phyloP scores from a whole-genome alignment of 1,284 basidiomycete species.

The Ustilago nuda region DNA sequence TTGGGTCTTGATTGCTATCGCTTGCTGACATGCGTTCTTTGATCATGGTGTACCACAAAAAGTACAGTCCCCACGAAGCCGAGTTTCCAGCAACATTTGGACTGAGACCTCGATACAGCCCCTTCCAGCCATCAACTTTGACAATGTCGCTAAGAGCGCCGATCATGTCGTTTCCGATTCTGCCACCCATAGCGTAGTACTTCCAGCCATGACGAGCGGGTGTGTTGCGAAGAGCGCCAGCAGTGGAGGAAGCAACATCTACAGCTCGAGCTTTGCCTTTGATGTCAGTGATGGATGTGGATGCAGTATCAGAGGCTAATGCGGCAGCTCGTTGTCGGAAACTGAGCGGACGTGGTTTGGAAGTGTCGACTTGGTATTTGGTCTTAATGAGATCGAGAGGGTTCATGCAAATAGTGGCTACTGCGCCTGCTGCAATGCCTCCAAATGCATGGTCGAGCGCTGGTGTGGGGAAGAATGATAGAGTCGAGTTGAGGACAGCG shows the following conservation, averaged over 20 bases:
- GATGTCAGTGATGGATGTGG: constrained; percentile 6
- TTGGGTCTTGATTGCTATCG: constrained; percentile 18
- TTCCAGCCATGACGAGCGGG: constrained; percentile 30
- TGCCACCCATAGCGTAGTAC: constrained; percentile 57
- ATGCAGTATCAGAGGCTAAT: background rate
- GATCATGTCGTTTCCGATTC: constrained; percentile 79
- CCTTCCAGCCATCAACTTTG: constrained; percentile 80
- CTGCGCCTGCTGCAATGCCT: constrained; percentile 90
- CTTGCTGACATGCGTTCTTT: constrained; percentile 74
- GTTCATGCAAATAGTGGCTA: constrained; percentile 95
- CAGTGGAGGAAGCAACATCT: background rate
- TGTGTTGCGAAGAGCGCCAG: constrained; percentile 4
- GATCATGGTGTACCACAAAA: constrained; percentile 97
- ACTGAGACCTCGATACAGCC: constrained; percentile 88
- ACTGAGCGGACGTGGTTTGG: constrained; percentile 28
- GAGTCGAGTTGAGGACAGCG: constrained; percentile 3
- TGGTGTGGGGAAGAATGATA: constrained; percentile 61
- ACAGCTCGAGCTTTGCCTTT: constrained; percentile 41
- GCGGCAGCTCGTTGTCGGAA: constrained; percentile 27
- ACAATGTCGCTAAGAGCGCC: constrained; percentile 80
- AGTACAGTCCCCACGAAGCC: constrained; percentile 97
- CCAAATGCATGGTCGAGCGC: constrained; percentile 88
- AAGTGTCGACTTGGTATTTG: constrained; percentile 81
- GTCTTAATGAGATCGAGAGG: constrained; percentile 96
- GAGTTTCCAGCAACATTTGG: constrained; percentile 96